Evolutionary conservation across 129 eudicot genomes (phyloP), one percentile per base, ranked within the genome.

Genomic region (Flaveria ramosissima): DNA sequence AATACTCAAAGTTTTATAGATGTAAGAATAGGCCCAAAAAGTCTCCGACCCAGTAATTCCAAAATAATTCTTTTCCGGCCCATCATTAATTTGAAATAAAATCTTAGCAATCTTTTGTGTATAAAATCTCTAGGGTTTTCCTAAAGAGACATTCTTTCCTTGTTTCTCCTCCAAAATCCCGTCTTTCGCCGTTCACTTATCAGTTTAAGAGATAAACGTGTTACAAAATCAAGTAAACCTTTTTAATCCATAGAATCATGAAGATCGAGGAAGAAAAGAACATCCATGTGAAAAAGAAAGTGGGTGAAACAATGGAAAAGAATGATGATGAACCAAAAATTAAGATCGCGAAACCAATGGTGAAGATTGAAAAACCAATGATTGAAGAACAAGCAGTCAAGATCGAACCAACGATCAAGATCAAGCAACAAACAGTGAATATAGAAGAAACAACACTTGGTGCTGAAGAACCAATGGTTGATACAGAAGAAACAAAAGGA

Each of bases 1-100:
- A 60, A 13, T 32, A 8, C 20, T 15, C 23, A 6, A 24, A 57
- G 45, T 0, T 55, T 4, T 53, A 53, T 17, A 17, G 32, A 55
- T 72, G 26, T 36, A 12, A 17, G 50, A 77, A 27, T 19, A 32
- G 82, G 82, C 76, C 82, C 81, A 69, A 69, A 6, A 69, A 43
- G 70, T 69, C 19, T 24, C 76, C 0, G 5, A 23, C 53, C 14
- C 47, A 43, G 36, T 30, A 30, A 30, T 30, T 30, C 36, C 36
- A 4, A 3, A 30, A 30, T 30, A 3, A 30, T 6, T 36, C 7
- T 36, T 30, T 30, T 30, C 0, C 36, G 36, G 36, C 36, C 36
- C 36, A 30, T 27, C 32, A 27, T 30, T 0, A 30, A 30, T 30
- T 3, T 30, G 36, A 30, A 30, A 30, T 36, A 7, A 4, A 36